Percentiles rank a stretch among this genome's conserved stretches.
Conservation (phyloP, 2,329 filamentous ascomycete species). For the Mollisia scopiformis region DNA sequence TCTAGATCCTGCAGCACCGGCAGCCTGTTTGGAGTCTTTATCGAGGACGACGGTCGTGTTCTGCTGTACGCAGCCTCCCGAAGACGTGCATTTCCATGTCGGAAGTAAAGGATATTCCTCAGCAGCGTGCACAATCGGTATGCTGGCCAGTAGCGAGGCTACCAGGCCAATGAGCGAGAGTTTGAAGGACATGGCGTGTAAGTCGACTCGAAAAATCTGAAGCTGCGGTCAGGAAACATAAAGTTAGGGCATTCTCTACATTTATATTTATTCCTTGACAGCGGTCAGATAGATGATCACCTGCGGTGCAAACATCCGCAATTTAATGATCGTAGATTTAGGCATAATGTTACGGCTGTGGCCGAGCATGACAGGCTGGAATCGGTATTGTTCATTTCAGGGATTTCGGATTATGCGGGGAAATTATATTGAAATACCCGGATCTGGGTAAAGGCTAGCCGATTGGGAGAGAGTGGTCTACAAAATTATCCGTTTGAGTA, state of each 20-base stretch:
- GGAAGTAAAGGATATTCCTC: slow-evolving; percentile 54
- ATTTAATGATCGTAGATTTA: slow-evolving; percentile 14
- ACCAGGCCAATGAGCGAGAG: slow-evolving; percentile 5
- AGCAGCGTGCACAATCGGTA: slow-evolving; percentile 14
- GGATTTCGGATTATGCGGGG: slow-evolving; percentile 2
- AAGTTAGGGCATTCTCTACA: background rate
- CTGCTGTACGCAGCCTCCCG: slow-evolving; percentile 49
- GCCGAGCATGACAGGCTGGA: slow-evolving; percentile 2
- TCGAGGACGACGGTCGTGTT: slow-evolving; percentile 55
- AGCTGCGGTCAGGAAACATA: background rate
- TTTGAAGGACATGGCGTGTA: slow-evolving; percentile 16
- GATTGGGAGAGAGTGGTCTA: too few species aligned
- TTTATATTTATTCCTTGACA: slow-evolving; percentile 1
- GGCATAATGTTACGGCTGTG: slow-evolving; percentile 11
- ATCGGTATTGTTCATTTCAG: slow-evolving; percentile 9
- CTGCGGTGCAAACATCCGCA: slow-evolving; percentile 10
- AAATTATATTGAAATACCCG: slow-evolving; percentile 7
- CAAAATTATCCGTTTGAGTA: too few species aligned
- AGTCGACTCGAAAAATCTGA: background rate
- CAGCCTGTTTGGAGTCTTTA: slow-evolving; percentile 39
- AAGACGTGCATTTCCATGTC: slow-evolving; percentile 55
- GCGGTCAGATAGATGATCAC: background rate
- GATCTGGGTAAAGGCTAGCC: too few species aligned
- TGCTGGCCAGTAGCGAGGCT: slow-evolving; percentile 6
- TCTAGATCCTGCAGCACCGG: slow-evolving; percentile 26